Evolutionary conservation across 495 filamentous ascomycete genomes (phyloP), one percentile per base, ranked within the genome.

Genomic region (Cudoniella acicularis): DNA sequence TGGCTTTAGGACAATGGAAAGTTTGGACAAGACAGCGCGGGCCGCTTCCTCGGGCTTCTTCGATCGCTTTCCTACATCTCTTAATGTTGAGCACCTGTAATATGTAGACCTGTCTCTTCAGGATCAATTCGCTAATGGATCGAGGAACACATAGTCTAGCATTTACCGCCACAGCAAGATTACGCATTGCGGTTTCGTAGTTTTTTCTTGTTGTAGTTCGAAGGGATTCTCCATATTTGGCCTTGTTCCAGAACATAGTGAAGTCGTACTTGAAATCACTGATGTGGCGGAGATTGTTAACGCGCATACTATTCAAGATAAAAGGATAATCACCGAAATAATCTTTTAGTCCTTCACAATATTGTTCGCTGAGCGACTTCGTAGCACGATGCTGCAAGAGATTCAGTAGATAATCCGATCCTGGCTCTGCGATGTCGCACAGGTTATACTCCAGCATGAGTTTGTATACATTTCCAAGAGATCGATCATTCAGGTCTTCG

Each of bases 401-500:
- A 49, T 65, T 49, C 10, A 77, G 62, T 13, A 75, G 49, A 18
- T 59, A 61, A 22, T 74, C 69, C 1, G 73, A 67, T 10, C 49
- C 62, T 0, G 69, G 45, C 1, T 59, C 50, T 1, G 70, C 54
- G 21, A 77, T 55, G 42, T 77, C 72, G 0, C 57, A 67, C 22
- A 77, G 56, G 49, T 77, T 77, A 63, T 64, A 71, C 52, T 77
- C 76, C 0, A 72, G 72, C 0, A 70, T 51, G 13, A 74, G 2
- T 11, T 67, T 68, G 57, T 41, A 63, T 1, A 70, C 49, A 18
- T 64, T 62, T 1, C 67, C 72, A 24, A 71, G 10, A 3, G 70
- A 62, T 8, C 0, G 0, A 42, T 71, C 67, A 2, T 17, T 1
- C 0, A 57, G 26, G 50, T 67, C 49, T 45, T 58, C 52, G 36